Percentiles rank a stretch among this genome's conserved stretches.
phyloP scores from a whole-genome alignment of 495 filamentous ascomycete genomes.

The Annulohypoxylon stygium region DNA sequence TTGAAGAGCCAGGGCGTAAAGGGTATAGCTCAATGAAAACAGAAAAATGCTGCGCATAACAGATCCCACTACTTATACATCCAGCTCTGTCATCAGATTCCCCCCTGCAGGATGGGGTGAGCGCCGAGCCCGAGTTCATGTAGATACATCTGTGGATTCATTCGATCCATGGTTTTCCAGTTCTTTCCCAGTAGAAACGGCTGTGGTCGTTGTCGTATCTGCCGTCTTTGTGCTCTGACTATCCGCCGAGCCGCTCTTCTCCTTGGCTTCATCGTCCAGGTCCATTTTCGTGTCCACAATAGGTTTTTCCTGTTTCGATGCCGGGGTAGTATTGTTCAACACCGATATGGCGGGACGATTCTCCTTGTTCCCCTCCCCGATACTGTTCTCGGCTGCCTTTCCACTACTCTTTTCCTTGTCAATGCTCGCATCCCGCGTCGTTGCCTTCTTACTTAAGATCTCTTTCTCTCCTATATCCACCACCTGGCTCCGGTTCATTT shows the following conservation, averaged over 20 bases:
- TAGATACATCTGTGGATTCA: slow-evolving; percentile 15
- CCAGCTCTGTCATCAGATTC: slow-evolving; percentile 17
- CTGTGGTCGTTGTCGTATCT: neutral
- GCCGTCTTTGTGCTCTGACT: slow-evolving; percentile 12
- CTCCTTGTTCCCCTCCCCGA: slow-evolving; percentile 60
- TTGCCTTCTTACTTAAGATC: slow-evolving; percentile 26
- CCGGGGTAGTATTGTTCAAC: neutral
- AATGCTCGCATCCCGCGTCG: slow-evolving; percentile 27
- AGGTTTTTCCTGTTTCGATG: slow-evolving; percentile 29
- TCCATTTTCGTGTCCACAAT: slow-evolving; percentile 29
- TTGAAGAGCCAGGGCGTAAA: slow-evolving; percentile 4
- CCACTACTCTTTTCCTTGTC: slow-evolving; percentile 28
- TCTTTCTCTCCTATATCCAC: slow-evolving; percentile 47
- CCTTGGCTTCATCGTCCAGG: slow-evolving; percentile 18
- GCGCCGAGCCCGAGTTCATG: neutral
- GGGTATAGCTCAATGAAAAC: neutral
- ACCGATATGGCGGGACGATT: slow-evolving; percentile 46
- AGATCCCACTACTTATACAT: slow-evolving; percentile 28
- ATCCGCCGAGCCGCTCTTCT: slow-evolving; percentile 42
- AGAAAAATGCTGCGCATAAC: slow-evolving; percentile 16
- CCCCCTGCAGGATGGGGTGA: neutral
- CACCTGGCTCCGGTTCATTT: slow-evolving; percentile 55
- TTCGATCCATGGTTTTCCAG: slow-evolving; percentile 5
- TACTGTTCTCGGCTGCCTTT: slow-evolving; percentile 26
- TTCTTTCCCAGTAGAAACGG: slow-evolving; percentile 4